Percentiles rank a stretch among this genome's conserved stretches.
Evolutionary conservation across 805 yeast species (phyloP).

Genomic region (Zygotorulaspora sp.): DNA sequence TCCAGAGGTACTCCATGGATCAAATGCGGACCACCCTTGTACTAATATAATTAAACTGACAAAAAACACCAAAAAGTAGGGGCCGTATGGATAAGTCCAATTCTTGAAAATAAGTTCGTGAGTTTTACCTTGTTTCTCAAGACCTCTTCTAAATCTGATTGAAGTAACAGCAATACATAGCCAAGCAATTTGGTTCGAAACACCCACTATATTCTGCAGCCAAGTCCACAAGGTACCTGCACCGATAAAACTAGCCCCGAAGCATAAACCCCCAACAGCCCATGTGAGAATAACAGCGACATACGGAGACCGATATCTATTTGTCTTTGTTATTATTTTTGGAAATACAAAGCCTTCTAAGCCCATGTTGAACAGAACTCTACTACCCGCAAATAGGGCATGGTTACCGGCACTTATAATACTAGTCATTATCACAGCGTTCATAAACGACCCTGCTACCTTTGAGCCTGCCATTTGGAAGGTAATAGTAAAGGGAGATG

Average conservation of each 20-base stretch:
- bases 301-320: conserved; percentile 45
- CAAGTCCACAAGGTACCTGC: conserved; percentile 52
- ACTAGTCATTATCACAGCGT: conserved; percentile 53
- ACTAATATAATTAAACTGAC: conserved; percentile 44
- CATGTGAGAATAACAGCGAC: conserved; percentile 49
- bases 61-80: conserved; percentile 43
- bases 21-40: conserved; percentile 50
- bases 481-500: conserved; percentile 45
- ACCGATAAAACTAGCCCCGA: conserved; percentile 54
- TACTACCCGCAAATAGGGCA: conserved; percentile 48
- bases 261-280: conserved; percentile 53
- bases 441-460: conserved; percentile 47
- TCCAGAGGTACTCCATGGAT: conserved; percentile 41
- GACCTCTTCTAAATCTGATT: conserved; percentile 46
- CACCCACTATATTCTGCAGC: conserved; percentile 51
- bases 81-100: conserved; percentile 52
- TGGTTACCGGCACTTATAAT: conserved; percentile 54
- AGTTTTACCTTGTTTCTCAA: conserved; percentile 41
- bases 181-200: conserved; percentile 51
- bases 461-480: conserved; percentile 49
- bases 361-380: conserved; percentile 48
- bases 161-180: conserved; percentile 46
- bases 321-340: conserved; percentile 36
- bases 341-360: conserved; percentile 40
- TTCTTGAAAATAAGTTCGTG: conserved; percentile 41